Evolutionary conservation across 345 rosid genomes (phyloP).

Genomic region (Camelina laxa): DNA sequence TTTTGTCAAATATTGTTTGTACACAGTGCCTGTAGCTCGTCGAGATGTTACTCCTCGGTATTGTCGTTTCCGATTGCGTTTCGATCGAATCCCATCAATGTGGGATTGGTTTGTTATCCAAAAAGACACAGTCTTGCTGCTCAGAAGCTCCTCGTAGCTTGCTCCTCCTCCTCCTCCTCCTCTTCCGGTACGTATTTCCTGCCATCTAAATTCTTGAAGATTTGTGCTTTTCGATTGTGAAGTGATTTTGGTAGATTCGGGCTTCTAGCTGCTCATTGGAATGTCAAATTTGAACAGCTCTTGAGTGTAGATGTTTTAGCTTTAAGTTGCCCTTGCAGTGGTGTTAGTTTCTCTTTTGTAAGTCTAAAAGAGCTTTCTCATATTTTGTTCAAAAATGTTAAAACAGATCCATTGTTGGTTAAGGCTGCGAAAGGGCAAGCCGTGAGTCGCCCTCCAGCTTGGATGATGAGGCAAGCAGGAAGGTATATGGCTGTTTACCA

Average conservation of each 20-base stretch:
- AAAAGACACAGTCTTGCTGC: conserved; percentile 33
- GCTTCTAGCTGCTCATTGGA: background rate
- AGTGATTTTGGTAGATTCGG: background rate
- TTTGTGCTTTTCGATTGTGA: background rate
- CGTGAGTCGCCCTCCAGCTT: conserved; percentile 86
- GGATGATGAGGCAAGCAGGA: conserved; percentile 99
- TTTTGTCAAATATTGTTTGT: conserved; percentile 14
- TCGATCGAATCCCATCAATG: conserved; percentile 45
- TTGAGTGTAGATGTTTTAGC: background rate
- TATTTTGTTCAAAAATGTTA: conserved; percentile 27
- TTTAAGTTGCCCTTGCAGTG: conserved; percentile 9
- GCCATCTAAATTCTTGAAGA: background rate
- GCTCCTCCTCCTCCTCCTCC: conserved; percentile 67
- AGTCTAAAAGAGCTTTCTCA: conserved; percentile 4
- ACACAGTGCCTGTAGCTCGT: conserved; percentile 50
- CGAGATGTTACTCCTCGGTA: conserved; percentile 50
- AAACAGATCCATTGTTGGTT: conserved; percentile 77
- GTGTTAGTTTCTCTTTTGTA: conserved; percentile 1
- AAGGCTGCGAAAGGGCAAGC: conserved; percentile 89
- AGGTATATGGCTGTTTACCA: conserved; percentile 96
- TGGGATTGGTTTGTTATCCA: conserved; percentile 44
- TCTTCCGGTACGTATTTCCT: conserved; percentile 29
- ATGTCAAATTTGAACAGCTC: background rate
- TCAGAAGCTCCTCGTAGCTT: conserved; percentile 46
- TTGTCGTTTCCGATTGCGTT: conserved; percentile 48